Evolutionary conservation across 768 basidiomycete genomes (phyloP).

Genomic region (Saitozyma podzolica): DNA sequence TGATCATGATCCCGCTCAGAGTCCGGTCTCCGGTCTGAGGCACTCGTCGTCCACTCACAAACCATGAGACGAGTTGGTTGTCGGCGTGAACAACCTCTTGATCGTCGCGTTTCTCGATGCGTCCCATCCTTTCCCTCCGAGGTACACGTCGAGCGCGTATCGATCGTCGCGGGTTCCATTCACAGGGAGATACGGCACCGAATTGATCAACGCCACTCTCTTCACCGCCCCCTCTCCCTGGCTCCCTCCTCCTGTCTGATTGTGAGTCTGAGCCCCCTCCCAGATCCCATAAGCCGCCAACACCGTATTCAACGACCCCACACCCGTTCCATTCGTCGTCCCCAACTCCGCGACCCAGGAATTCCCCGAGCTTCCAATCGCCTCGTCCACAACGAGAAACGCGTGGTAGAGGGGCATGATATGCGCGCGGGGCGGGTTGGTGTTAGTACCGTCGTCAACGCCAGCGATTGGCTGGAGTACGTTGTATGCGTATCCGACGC

Average conservation of each 20-base stretch:
- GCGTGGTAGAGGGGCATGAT: slow-evolving; percentile 23
- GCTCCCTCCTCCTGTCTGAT: too few species aligned
- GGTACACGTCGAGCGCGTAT: too few species aligned
- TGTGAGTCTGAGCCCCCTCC: not conserved
- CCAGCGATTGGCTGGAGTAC: slow-evolving; percentile 14
- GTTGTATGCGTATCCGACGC: slow-evolving; percentile 24
- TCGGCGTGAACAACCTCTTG: not conserved
- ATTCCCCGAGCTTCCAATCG: slow-evolving; percentile 18
- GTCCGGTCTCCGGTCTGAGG: not conserved
- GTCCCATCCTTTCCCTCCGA: too few species aligned
- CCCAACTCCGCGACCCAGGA: slow-evolving; percentile 17
- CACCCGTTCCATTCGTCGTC: slow-evolving; percentile 5
- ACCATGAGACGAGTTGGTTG: not conserved
- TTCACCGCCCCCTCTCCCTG: not conserved
- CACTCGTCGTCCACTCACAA: not conserved
- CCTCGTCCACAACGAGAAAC: slow-evolving; percentile 23
- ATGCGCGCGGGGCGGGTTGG: slow-evolving; percentile 12
- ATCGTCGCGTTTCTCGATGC: too few species aligned
- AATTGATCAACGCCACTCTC: not conserved
- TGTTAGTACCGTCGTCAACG: slow-evolving; percentile 16
- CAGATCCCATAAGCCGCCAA: slow-evolving; percentile 22
- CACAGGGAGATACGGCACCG: not conserved
- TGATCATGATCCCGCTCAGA: not conserved
- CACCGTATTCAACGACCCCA: not conserved
- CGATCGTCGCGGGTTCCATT: too few species aligned